These are phyloP conservation scores for Endocalyx cinctus DNA, from an alignment of 2,329 filamentous ascomycete species.

Conservation along the genomic window DNA sequence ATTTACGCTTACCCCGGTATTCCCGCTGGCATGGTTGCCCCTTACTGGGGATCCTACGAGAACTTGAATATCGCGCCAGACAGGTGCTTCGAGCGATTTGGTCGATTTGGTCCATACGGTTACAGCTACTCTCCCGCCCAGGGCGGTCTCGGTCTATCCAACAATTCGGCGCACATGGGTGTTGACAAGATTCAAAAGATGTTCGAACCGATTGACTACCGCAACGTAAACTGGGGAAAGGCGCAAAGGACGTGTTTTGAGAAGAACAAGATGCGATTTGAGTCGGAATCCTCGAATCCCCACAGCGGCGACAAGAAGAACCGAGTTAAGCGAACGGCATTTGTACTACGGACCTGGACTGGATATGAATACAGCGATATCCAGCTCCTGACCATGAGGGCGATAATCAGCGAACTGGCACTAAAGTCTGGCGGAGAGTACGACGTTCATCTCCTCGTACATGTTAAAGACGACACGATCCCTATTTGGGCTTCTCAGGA, in stretches of 20 bases:
- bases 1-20: slow-evolving; percentile 54
- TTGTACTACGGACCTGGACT: slow-evolving; percentile 63
- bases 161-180: slow-evolving; percentile 57
- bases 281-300: slow-evolving; percentile 4
- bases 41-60: slow-evolving; percentile 60
- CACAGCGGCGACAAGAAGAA: slow-evolving; percentile 13
- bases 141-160: slow-evolving; percentile 58
- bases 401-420: slow-evolving; percentile 61
- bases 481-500: slow-evolving; percentile 26
- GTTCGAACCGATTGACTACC: slow-evolving; percentile 32
- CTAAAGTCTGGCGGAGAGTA: slow-evolving; percentile 64
- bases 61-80: slow-evolving; percentile 56
- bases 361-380: slow-evolving; percentile 61
- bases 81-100: slow-evolving; percentile 68
- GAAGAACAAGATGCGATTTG: slow-evolving; percentile 49
- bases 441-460: slow-evolving; percentile 47
- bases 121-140: slow-evolving; percentile 59
- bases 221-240: slow-evolving; percentile 28
- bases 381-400: slow-evolving; percentile 60
- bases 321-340: slow-evolving; percentile 44
- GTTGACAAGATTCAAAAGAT: slow-evolving; percentile 40
- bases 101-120: slow-evolving; percentile 63
- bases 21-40: slow-evolving; percentile 58
- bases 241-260: slow-evolving; percentile 32
- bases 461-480: slow-evolving; percentile 41